phyloP scores from a whole-genome alignment of 495 filamentous ascomycete genomes.

The Haplographium delicatum region DNA sequence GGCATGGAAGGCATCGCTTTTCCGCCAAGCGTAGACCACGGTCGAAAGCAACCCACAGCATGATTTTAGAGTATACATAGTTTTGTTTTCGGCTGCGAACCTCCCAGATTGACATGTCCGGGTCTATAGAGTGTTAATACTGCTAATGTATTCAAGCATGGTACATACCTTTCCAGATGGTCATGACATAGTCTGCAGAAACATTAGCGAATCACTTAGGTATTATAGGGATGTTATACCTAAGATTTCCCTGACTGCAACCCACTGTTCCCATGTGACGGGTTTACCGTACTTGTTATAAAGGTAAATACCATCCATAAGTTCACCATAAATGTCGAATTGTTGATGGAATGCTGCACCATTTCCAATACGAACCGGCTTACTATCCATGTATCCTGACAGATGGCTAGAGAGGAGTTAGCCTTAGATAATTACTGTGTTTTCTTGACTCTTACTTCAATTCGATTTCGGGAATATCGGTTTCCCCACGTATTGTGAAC shows the following conservation, averaged over 20 bases:
- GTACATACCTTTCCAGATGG: conserved; percentile 39
- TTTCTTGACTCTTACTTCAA: conserved; percentile 32
- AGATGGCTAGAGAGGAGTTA: conserved; percentile 41
- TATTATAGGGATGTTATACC: conserved; percentile 22
- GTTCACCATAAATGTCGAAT: conserved; percentile 71
- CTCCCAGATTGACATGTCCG: conserved; percentile 78
- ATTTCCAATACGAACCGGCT: conserved; percentile 69
- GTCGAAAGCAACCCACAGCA: conserved; percentile 74
- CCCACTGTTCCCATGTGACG: conserved; percentile 67
- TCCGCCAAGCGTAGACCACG: conserved; percentile 65
- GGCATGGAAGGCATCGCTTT: conserved; percentile 64
- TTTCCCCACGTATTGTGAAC: conserved; percentile 69
- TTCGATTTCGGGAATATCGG: conserved; percentile 63
- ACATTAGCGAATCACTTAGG: not conserved
- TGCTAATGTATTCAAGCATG: too few species aligned
- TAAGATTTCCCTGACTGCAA: conserved; percentile 52
- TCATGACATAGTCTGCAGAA: conserved; percentile 44
- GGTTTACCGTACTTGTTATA: conserved; percentile 76
- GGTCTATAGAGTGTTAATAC: conserved; percentile 32
- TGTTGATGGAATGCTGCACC: conserved; percentile 69
- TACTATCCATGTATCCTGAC: conserved; percentile 61
- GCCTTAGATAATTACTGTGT: too few species aligned
- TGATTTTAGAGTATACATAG: conserved; percentile 69
- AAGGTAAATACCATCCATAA: conserved; percentile 70
- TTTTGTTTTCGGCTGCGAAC: conserved; percentile 66